phyloP scores from a whole-genome alignment of 2,329 filamentous ascomycete species.

The Aspergillus sp. region DNA sequence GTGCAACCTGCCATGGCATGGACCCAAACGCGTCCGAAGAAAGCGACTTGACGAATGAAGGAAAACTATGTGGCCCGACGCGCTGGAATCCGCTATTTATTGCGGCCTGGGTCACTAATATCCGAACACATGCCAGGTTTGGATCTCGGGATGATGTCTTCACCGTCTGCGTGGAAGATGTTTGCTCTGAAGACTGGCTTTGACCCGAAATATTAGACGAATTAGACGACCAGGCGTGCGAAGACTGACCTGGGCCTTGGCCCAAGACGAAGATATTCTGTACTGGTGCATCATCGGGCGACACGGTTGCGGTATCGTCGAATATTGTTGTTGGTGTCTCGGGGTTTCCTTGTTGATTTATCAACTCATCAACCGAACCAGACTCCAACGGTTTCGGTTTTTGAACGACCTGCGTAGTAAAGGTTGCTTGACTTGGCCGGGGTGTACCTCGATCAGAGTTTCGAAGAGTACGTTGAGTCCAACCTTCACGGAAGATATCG shows the following conservation, averaged over 20 bases:
- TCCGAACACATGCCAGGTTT: slow-evolving; percentile 75
- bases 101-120: slow-evolving; percentile 79
- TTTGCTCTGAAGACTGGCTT: slow-evolving; percentile 63
- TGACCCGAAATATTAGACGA: slow-evolving; percentile 78
- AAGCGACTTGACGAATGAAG: slow-evolving; percentile 74
- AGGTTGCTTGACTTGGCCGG: slow-evolving; percentile 74
- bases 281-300: slow-evolving; percentile 74
- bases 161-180: slow-evolving; percentile 48
- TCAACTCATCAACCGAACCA: slow-evolving; percentile 28
- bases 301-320: slow-evolving; percentile 84
- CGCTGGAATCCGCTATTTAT: slow-evolving; percentile 80
- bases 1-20: slow-evolving; percentile 66
- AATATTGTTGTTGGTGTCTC: slow-evolving; percentile 96
- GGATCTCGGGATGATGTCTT: slow-evolving; percentile 63
- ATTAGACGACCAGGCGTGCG: slow-evolving; percentile 70
- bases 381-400: slow-evolving; percentile 51
- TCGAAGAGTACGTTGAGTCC: slow-evolving; percentile 74
- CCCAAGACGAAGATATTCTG: slow-evolving; percentile 89
- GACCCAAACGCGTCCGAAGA: slow-evolving; percentile 78
- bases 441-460: slow-evolving; percentile 77
- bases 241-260: slow-evolving; percentile 59
- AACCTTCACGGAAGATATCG: slow-evolving; percentile 88
- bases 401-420: slow-evolving; percentile 58
- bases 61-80: slow-evolving; percentile 59
- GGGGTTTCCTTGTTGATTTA: slow-evolving; percentile 50